Evolutionary conservation across 2,329 filamentous ascomycete species (phyloP), one percentile per base, ranked within the genome.

Genomic region (Metarhizium sp.): DNA sequence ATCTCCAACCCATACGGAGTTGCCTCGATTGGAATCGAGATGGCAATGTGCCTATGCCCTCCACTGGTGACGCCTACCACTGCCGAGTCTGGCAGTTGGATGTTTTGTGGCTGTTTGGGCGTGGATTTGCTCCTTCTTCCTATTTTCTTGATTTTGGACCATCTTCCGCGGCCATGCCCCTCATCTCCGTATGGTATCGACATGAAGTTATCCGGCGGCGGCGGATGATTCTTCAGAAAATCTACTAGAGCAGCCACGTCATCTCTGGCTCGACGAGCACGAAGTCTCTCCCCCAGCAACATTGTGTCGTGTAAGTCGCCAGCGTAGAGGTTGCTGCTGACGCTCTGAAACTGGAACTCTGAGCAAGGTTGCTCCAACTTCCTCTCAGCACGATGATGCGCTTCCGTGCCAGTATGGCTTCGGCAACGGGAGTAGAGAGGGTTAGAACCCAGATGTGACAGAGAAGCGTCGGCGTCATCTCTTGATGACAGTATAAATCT

Each of bases 31-130:
- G 81, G 81, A 48, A 84, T 82, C 0, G 80, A 82, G 52, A 84
- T 84, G 56, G 80, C 79, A 59, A 85, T 83, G 60, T 84, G 78
- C 4, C 78, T 73, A 62, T 80, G 72, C 1, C 81, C 81, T 2
- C 71, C 75, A 6, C 66, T 77, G 0, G 80, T 84, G 40, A 68
- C 77, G 7, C 78, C 77, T 4, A 78, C 76, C 14, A 84, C 71
- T 13, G 80, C 79, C 29, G 76, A 77, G 62, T 84, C 80, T 8
- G 80, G 80, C 3, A 84, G 71, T 38, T 62, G 68, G 38, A 74
- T 68, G 16, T 65, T 69, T 34, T 64, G 63, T 30, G 63, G 66
- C 8, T 59, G 59, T 45, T 63, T 67, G 43, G 64, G 62, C 32
- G 63, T 55, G 0, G 68, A 70, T 59, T 70, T 74, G 59, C 68